phyloP scores from a whole-genome alignment of 805 yeast genomes.

The Candida michaelii region DNA sequence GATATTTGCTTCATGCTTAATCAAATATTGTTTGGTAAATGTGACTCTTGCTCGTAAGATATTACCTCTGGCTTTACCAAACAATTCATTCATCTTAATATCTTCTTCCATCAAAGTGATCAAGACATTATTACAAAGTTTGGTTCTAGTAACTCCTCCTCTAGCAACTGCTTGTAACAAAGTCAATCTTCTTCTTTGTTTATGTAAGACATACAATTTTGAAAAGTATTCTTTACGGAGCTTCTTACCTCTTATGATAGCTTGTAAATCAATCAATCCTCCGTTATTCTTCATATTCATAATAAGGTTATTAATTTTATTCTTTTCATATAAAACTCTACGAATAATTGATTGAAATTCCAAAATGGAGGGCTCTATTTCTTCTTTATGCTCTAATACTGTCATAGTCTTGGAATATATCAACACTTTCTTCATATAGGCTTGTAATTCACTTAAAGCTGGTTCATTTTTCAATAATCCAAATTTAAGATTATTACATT shows the following conservation, averaged over 20 bases:
- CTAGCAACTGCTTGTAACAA: constrained; percentile 45
- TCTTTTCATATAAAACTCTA: constrained; percentile 21
- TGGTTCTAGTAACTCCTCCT: constrained; percentile 45
- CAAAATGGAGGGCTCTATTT: constrained; percentile 23
- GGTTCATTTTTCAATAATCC: constrained; percentile 13
- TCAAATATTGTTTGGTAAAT: constrained; percentile 17
- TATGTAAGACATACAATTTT: constrained; percentile 9
- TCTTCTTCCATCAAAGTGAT: constrained; percentile 43
- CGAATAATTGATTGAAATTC: constrained; percentile 33
- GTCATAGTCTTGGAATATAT: constrained; percentile 21
- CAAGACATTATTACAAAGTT: constrained; percentile 43
- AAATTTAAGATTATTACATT: constrained; percentile 11
- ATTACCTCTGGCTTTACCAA: constrained; percentile 47
- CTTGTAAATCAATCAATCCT: constrained; percentile 34
- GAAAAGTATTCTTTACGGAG: constrained; percentile 26
- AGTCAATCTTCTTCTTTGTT: constrained; percentile 11
- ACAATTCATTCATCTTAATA: constrained; percentile 32
- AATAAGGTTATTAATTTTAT: constrained; percentile 18
- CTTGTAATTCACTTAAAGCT: constrained; percentile 37
- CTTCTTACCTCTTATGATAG: constrained; percentile 36
- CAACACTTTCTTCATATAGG: constrained; percentile 27
- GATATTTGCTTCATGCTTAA: constrained; percentile 24
- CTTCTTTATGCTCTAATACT: constrained; percentile 22
- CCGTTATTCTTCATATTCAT: constrained; percentile 16
- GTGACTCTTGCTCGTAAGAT: constrained; percentile 30